phyloP scores from a whole-genome alignment of 345 rosid species.

The Corchorus capsularis region DNA sequence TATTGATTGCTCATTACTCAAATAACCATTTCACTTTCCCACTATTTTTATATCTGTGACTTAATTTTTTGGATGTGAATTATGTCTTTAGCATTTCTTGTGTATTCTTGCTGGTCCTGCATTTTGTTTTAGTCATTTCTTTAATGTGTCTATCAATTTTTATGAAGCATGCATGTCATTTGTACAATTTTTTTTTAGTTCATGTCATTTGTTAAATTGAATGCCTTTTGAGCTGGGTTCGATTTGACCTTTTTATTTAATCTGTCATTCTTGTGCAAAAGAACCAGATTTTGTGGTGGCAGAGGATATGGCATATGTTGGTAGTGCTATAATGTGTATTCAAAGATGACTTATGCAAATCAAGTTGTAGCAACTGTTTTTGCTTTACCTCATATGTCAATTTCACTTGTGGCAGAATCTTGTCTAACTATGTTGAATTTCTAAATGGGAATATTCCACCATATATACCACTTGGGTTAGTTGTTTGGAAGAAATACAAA shows the following conservation, averaged over 20 bases:
- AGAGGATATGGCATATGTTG: background rate
- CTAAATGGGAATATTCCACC: constrained; percentile 44
- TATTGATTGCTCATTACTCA: constrained; percentile 17
- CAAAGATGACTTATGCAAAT: background rate
- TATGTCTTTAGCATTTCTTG: background rate
- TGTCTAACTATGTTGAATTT: constrained; percentile 10
- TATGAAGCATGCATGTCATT: background rate
- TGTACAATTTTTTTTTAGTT: no score
- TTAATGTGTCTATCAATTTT: background rate
- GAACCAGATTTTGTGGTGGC: background rate
- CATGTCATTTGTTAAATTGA: background rate
- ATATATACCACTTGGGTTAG: constrained; percentile 35
- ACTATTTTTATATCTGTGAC: background rate
- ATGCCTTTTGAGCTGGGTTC: background rate
- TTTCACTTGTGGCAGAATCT: constrained; percentile 26
- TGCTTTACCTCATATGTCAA: constrained; percentile 29
- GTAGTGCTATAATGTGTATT: background rate
- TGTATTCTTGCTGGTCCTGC: background rate
- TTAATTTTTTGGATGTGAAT: background rate
- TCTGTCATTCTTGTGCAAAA: background rate
- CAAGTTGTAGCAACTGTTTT: constrained; percentile 5
- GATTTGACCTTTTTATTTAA: background rate
- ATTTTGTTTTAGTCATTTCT: background rate
- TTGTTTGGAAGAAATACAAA: constrained; percentile 21
- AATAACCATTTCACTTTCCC: background rate